A percentile compares a stretch with the other conserved stretches of the same genome.
phyloP scores from a whole-genome alignment of 75 land plant species.

The Pseudotsuga menziesii region DNA sequence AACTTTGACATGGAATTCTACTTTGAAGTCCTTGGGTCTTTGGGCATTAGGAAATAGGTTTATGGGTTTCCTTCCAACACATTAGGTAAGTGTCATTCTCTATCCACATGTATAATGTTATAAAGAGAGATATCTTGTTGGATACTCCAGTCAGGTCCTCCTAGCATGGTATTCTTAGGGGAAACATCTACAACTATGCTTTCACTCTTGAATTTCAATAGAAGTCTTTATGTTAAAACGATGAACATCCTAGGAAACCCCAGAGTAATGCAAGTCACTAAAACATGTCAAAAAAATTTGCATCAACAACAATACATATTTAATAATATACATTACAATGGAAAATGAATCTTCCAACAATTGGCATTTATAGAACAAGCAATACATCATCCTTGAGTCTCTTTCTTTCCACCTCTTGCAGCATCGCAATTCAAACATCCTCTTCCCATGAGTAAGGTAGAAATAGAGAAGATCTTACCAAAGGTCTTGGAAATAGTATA shows the following conservation, averaged over 20 bases:
- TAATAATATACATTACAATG: background rate
- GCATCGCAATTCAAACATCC: slow-evolving; percentile 73
- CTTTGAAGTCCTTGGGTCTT: slow-evolving; percentile 15
- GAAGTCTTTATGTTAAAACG: slow-evolving; percentile 58
- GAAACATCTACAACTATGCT: slow-evolving; percentile 33
- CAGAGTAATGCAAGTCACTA: slow-evolving; percentile 65
- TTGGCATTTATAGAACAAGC: background rate
- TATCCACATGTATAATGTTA: slow-evolving; percentile 71
- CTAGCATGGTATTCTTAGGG: slow-evolving; percentile 22
- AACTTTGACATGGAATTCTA: slow-evolving; percentile 23
- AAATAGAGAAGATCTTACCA: slow-evolving; percentile 58
- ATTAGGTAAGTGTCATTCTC: slow-evolving; percentile 34
- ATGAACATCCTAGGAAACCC: slow-evolving; percentile 50
- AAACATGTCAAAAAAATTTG: slow-evolving; percentile 15
- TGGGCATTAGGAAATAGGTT: slow-evolving; percentile 10
- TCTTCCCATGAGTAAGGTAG: slow-evolving; percentile 94
- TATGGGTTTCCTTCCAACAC: slow-evolving; percentile 63
- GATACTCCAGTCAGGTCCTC: slow-evolving; percentile 65
- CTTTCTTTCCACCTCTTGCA: slow-evolving; percentile 59
- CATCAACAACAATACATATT: background rate
- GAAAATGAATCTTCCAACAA: background rate
- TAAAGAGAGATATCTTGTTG: slow-evolving; percentile 55
- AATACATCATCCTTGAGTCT: slow-evolving; percentile 56
- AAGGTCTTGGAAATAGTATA: slow-evolving; percentile 77
- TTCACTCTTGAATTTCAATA: slow-evolving; percentile 47